These are phyloP conservation scores for Phaeosphaeriaceae sp. DNA, from an alignment of 2,329 filamentous ascomycete genomes.

Conservation along the genomic window DNA sequence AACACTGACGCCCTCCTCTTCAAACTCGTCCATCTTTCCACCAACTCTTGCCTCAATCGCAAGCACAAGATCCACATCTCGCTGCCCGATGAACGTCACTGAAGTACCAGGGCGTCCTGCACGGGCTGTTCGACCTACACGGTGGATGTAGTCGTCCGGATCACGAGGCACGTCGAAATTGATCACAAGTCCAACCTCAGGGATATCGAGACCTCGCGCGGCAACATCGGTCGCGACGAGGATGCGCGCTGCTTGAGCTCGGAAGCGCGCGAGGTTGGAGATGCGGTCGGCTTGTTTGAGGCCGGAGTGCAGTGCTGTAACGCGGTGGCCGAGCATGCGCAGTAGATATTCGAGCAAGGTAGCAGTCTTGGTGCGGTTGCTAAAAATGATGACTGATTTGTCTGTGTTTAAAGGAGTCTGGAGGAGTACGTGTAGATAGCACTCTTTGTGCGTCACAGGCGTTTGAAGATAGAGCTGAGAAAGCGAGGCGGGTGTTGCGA, in stretches of 20 bases:
- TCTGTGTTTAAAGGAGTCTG: constrained; percentile 73
- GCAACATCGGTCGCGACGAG: constrained; percentile 96
- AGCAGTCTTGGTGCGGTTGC: constrained; percentile 88
- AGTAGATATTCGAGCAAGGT: constrained; percentile 89
- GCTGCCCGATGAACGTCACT: constrained; percentile 88
- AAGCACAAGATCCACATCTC: constrained; percentile 88
- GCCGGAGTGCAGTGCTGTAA: constrained; percentile 88
- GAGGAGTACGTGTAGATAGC: constrained; percentile 90
- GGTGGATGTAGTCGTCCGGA: constrained; percentile 96
- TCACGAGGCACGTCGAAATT: constrained; percentile 98
- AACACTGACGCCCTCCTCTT: constrained; percentile 91
- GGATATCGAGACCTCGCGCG: constrained; percentile 92
- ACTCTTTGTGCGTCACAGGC: constrained; percentile 90
- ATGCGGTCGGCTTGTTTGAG: constrained; percentile 85
- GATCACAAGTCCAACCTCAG: constrained; percentile 85
- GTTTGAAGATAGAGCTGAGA: constrained; percentile 86
- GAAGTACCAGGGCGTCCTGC: constrained; percentile 84
- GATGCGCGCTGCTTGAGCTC: constrained; percentile 85
- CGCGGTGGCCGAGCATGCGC: constrained; percentile 83
- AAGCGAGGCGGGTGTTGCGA: constrained; percentile 82
- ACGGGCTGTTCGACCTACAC: constrained; percentile 92
- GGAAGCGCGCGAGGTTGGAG: constrained; percentile 89
- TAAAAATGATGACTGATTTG: constrained; percentile 89
- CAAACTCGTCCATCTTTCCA: constrained; percentile 79
- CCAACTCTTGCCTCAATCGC: constrained; percentile 88